Conservation (phyloP, 805 yeast genomes). For the Wickerhamiella azyma region DNA sequence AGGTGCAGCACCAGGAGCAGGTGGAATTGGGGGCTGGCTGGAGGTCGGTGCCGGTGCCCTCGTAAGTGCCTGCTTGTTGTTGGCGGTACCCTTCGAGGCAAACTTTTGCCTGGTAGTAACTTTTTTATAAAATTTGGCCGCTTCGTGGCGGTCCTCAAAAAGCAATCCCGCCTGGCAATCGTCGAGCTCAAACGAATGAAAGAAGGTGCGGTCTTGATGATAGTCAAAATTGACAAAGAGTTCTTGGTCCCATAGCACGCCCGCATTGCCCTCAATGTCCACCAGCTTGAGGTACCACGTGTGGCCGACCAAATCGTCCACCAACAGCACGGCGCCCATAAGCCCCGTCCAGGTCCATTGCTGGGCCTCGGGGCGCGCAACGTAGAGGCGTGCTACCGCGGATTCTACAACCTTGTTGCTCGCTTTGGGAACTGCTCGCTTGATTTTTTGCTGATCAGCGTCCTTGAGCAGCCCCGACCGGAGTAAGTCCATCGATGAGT, state of each 20-base stretch:
- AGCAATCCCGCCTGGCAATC: conserved; percentile 76
- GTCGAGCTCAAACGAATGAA: conserved; percentile 88
- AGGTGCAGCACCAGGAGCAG: conserved; percentile 37
- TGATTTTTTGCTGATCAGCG: conserved; percentile 76
- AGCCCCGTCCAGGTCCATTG: conserved; percentile 83
- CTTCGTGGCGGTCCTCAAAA: conserved; percentile 82
- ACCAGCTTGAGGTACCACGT: conserved; percentile 83
- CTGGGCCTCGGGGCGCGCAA: conserved; percentile 73
- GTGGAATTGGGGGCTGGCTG: conserved; percentile 20
- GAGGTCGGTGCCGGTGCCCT: conserved; percentile 28
- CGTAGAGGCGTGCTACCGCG: conserved; percentile 75
- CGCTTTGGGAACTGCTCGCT: conserved; percentile 77
- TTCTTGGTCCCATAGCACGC: conserved; percentile 97
- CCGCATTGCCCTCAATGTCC: conserved; percentile 66
- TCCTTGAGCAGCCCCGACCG: conserved; percentile 22
- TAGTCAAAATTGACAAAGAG: conserved; percentile 76
- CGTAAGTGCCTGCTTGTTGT: conserved; percentile 75
- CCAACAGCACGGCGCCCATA: conserved; percentile 73
- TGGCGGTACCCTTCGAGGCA: conserved; percentile 73
- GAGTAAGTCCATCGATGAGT: conserved; percentile 8
- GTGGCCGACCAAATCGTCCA: conserved; percentile 88
- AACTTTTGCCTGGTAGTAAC: conserved; percentile 64
- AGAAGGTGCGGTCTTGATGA: conserved; percentile 86
- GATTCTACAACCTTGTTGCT: conserved; percentile 81
- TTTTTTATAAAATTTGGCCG: conserved; percentile 69